Evolutionary conservation across 2,329 filamentous ascomycete species (phyloP), one percentile per base, ranked within the genome.

Genomic region (Colletotrichum sp.): DNA sequence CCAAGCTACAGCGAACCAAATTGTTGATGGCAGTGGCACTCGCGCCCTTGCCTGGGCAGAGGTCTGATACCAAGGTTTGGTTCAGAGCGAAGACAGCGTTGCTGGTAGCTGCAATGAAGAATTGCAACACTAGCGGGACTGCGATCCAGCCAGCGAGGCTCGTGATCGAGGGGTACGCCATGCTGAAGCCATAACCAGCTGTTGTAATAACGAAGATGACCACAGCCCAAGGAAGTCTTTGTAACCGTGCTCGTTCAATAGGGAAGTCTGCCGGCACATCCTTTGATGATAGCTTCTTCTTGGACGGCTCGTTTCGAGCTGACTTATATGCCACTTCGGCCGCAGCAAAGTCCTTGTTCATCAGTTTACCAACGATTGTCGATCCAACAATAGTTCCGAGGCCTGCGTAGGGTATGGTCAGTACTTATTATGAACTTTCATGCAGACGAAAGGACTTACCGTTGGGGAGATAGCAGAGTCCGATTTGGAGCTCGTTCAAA

Each of bases 331-430:
- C 86, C 6, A 24, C 36, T 34, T 74, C 67, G 15, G 16, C 15
- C 6, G 48, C 69, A 24, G 34, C 32, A 26, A 71, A 74, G 75
- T 85, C 84, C 38, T 79, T 80, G 60, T 87, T 85, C 82, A 89
- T 84, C 4, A 88, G 78, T 15, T 83, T 84, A 28, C 87, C 87
- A 18, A 83, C 85, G 3, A 84, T 78, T 34, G 83, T 82, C 1
- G 86, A 86, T 5, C 86, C 87, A 26, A 82, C 79, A 43, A 88
- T 86, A 28, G 85, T 85, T 21, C 86, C 86, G 15, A 86, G 9
- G 4, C 80, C 79, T 80, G 8, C 6, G 15, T 18, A 28, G n/a
- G 26, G 13, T 2, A 28, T 28, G 8, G 8, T 71, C 1, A 63
- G 55, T 28, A 30, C 24, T 10, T 24, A 1, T 18, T 12, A 28